A percentile compares a stretch with the other conserved stretches of the same genome.
Evolutionary conservation across 1,139 yeast species (phyloP).

Genomic region (Protomyces lactucae-debilis): DNA sequence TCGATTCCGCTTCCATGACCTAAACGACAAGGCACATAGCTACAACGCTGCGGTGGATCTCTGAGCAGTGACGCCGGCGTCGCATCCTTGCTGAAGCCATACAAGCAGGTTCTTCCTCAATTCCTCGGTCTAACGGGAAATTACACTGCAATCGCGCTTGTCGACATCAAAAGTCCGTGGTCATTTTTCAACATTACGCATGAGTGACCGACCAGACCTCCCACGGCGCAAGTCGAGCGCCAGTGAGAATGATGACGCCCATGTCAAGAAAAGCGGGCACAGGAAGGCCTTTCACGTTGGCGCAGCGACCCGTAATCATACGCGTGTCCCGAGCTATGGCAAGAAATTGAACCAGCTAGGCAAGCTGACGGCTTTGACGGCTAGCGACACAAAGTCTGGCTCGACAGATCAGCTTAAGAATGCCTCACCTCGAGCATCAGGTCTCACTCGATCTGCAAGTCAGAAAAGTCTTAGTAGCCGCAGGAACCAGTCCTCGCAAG

Average conservation of each 20-base stretch:
- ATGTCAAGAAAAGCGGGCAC: conserved; percentile 5
- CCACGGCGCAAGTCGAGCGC: conserved; percentile 23
- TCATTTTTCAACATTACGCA: too few species aligned
- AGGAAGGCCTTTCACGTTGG: conserved; percentile 19
- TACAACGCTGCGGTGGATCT: too few species aligned
- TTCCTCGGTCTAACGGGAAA: too few species aligned
- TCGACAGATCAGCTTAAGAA: background rate
- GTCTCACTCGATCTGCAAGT: conserved; percentile 9
- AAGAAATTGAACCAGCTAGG: conserved; percentile 24
- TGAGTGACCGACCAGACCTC: background rate
- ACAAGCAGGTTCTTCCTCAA: too few species aligned
- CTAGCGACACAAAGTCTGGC: background rate
- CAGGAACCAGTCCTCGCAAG: conserved; percentile 3
- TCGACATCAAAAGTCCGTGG: too few species aligned
- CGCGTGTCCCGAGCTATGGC: conserved; percentile 23
- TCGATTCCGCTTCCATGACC: too few species aligned
- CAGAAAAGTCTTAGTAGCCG: conserved; percentile 7
- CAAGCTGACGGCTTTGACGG: conserved; percentile 18
- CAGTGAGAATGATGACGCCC: conserved; percentile 8
- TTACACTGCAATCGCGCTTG: too few species aligned
- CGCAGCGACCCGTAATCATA: conserved; percentile 10
- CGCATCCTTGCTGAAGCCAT: too few species aligned
- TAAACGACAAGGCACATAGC: too few species aligned
- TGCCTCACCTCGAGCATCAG: background rate
- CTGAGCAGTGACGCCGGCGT: too few species aligned